These are phyloP conservation scores for Phytophthora constricta DNA, from an alignment of 352 stramenopile genomes.

Conservation along the genomic window DNA sequence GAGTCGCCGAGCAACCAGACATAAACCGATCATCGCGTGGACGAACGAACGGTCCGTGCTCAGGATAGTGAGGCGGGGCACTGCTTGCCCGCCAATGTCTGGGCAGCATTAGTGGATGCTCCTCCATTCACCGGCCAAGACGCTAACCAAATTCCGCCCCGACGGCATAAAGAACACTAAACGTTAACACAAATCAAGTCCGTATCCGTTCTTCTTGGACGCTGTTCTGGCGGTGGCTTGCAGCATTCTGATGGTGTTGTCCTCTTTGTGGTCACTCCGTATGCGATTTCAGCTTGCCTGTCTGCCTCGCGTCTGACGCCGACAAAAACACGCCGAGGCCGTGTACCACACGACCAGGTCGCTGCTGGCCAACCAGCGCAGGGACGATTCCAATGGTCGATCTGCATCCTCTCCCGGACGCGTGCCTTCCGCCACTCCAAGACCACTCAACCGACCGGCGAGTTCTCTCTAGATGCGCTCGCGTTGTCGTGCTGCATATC, in stretches of 20 bases:
- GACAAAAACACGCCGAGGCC: background rate
- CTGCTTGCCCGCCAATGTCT: too few species aligned
- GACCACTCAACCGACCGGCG: background rate
- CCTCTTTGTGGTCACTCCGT: background rate
- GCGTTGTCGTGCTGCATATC: background rate
- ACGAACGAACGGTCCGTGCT: background rate
- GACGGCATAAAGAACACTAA: too few species aligned
- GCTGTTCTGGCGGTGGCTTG: background rate
- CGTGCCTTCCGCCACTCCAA: background rate
- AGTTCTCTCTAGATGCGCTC: background rate
- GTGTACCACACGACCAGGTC: background rate
- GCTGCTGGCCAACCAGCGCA: background rate
- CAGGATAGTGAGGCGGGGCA: background rate
- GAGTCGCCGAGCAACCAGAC: background rate
- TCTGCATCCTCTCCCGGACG: background rate
- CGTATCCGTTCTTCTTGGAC: too few species aligned
- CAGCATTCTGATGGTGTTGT: background rate
- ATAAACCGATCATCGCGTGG: background rate
- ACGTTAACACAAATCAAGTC: too few species aligned
- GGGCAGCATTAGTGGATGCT: too few species aligned
- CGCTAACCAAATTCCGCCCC: too few species aligned
- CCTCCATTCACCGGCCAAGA: too few species aligned
- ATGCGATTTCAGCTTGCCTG: background rate
- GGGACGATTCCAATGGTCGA: background rate
- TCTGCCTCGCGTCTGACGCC: background rate